phyloP scores from a whole-genome alignment of 202 grass and related monocot genomes.

The Brachypodium distachyon region DNA sequence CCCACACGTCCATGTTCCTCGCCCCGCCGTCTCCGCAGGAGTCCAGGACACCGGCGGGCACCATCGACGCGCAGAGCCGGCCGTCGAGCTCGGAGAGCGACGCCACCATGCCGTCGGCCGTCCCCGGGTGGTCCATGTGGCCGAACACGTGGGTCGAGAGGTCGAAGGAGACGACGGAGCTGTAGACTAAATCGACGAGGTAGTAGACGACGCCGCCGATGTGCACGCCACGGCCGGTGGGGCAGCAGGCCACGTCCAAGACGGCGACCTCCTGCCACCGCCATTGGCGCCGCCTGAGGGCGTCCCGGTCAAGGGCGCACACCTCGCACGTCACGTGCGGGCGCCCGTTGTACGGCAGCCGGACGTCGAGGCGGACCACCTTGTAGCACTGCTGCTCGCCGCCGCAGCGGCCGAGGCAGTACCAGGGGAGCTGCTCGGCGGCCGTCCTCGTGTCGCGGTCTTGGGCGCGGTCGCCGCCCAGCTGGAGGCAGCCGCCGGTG shows the following conservation, averaged over 20 bases:
- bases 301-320: not conserved
- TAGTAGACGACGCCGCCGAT: not conserved
- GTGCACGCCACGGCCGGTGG: not conserved
- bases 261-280: not conserved
- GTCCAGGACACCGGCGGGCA: not conserved
- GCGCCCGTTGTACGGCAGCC: not conserved
- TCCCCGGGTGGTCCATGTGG: not conserved
- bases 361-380: not conserved
- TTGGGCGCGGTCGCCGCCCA: not conserved
- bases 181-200: not conserved
- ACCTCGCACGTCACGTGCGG: conserved; percentile 3
- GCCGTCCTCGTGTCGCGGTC: not conserved
- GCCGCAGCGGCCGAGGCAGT: not conserved
- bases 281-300: not conserved
- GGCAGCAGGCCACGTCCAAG: not conserved
- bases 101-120: not conserved
- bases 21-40: not conserved
- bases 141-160: not conserved
- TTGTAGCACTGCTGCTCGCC: conserved; percentile 16
- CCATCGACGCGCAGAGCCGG: not conserved
- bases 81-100: not conserved
- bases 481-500: not conserved
- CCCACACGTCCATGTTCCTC: not conserved
- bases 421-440: not conserved
- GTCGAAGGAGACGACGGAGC: not conserved